These are phyloP conservation scores for Trebouxia sp. DNA, from an alignment of 139 green algal species.

Conservation along the genomic window DNA sequence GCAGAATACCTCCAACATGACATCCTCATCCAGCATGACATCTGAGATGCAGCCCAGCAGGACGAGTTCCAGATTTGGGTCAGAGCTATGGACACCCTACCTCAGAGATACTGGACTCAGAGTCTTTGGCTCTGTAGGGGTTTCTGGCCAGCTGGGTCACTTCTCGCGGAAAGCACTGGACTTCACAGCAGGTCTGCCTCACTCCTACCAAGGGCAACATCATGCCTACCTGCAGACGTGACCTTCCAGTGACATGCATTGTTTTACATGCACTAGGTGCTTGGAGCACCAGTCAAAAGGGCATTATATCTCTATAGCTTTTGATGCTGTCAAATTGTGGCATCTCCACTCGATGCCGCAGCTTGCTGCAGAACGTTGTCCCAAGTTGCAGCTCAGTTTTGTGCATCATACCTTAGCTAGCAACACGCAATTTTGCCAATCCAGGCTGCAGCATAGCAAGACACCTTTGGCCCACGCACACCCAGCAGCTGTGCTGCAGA, in stretches of 20 bases:
- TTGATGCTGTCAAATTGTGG: too few species aligned
- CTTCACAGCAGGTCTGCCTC: slow-evolving; percentile 42
- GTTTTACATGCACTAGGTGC: too few species aligned
- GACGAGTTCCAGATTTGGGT: slow-evolving; percentile 2
- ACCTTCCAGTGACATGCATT: neutral
- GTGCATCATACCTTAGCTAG: too few species aligned
- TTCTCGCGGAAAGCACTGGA: slow-evolving; percentile 55
- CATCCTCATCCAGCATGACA: neutral
- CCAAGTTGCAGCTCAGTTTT: too few species aligned
- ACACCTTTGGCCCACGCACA: too few species aligned
- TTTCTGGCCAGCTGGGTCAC: slow-evolving; percentile 51
- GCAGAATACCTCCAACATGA: neutral
- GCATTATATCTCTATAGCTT: too few species aligned
- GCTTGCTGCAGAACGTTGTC: neutral
- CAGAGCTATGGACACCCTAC: slow-evolving; percentile 52
- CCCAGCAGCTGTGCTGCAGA: too few species aligned
- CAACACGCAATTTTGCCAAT: neutral
- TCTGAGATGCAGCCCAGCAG: neutral
- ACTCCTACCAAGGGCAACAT: neutral
- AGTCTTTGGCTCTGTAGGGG: slow-evolving; percentile 49
- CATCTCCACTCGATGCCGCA: too few species aligned
- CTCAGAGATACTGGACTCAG: slow-evolving; percentile 54
- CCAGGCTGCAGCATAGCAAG: too few species aligned
- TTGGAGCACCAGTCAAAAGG: too few species aligned
- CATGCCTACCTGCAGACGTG: neutral